Base-by-base conservation (phyloP, 1,139 yeast species). In the Williopsis jadinii region DNA sequence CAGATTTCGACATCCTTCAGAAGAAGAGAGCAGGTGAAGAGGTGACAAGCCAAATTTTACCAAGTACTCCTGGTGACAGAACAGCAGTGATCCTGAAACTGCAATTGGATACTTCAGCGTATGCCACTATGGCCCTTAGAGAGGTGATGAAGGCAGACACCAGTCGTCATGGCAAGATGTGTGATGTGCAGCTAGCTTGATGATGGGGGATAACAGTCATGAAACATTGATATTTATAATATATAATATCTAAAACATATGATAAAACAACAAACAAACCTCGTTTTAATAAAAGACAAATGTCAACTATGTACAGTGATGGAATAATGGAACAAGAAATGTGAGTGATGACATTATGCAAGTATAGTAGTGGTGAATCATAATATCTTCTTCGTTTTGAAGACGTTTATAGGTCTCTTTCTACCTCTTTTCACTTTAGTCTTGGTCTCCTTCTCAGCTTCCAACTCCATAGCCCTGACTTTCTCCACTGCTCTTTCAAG, bases 51-150 rank as follows among this genome's bases (percentile, higher is more conserved):
- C 53, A 67, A 56, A 50, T 59, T 56, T 37, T 59, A 50, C 53
- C 68, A 55, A 58, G 66, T 58, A 55, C 66, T 29, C 74, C 71
- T 11, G 84, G 80, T 27, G 62, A 63, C 5, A 84, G 80, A 24
- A 62, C 63, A 5, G 97, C 96, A 0, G 80, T 90, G 10, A 71
- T 90, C 10, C 63, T 94, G 47, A 80, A 74, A 52, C 71, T 94
- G 72, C 84, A 81, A 58, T 70, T 94, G 44, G 94, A 88, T 2
- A 80, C 85, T 8, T 84, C 97, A 37, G 82, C 95, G 6, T 94
- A 94, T 62, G 99, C 99, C 2, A 94, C 99, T 0, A 94, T 94
- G 98, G 95, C 97, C 0, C 67, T 94, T 42, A 74, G 98, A 55
- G 98, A 92, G 59, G 77, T 84, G 42, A 84, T 86, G 95, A 84